A percentile compares a stretch with the other conserved stretches of the same genome.
Conservation (phyloP, 352 stramenopile genomes). For the Phytophthora vignae region DNA sequence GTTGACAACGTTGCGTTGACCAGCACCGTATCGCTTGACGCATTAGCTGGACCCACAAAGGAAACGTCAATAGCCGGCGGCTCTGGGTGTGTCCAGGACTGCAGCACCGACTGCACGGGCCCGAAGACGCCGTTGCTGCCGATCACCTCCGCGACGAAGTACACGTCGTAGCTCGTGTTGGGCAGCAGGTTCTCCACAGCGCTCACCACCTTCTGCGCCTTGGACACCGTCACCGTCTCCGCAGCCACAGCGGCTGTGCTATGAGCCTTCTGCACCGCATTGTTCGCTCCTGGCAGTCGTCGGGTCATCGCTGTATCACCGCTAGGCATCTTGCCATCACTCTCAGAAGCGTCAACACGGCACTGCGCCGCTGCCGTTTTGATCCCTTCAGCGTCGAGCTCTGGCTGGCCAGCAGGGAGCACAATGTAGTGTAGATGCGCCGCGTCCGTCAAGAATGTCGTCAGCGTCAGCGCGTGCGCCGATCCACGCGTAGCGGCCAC, state of each 20-base stretch:
- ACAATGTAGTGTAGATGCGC: conserved; percentile 80
- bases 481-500: conserved; percentile 56
- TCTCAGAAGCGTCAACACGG: conserved; percentile 8
- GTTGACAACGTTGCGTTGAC: conserved; percentile 48
- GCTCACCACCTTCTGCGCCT: conserved; percentile 65
- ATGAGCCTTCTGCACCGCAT: conserved; percentile 12
- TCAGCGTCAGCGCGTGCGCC: conserved; percentile 61
- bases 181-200: conserved; percentile 46
- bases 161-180: conserved; percentile 85
- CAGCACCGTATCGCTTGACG: conserved; percentile 39
- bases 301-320: background rate
- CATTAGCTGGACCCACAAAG: conserved; percentile 39
- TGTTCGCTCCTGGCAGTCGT: conserved; percentile 5
- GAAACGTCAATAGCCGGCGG: conserved; percentile 44
- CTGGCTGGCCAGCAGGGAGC: conserved; percentile 44
- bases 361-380: conserved; percentile 51
- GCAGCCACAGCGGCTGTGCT: conserved; percentile 29
- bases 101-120: conserved; percentile 67
- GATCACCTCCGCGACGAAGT: conserved; percentile 81
- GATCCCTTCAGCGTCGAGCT: conserved; percentile 55
- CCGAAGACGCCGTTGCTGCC: conserved; percentile 86
- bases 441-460: conserved; percentile 76
- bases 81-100: conserved; percentile 62
- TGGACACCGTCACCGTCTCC: conserved; percentile 51
- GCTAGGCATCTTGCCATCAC: background rate